Evolutionary conservation across 495 filamentous ascomycete genomes (phyloP).

Genomic region (Margaritispora aquatica): DNA sequence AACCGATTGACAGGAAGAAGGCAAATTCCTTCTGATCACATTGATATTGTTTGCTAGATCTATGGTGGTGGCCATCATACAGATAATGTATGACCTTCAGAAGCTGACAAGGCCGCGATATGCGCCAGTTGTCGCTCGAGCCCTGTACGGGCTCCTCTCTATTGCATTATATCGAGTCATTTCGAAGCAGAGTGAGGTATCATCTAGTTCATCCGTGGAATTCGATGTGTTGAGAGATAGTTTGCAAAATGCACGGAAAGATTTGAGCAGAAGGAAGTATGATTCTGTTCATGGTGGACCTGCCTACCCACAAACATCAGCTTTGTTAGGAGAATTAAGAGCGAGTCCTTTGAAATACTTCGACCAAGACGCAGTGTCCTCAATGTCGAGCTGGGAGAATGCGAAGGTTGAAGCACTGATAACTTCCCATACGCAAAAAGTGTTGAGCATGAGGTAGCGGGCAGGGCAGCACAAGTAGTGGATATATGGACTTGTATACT

Average conservation of each 20-base stretch:
- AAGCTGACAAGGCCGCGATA: not conserved
- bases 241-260: not conserved
- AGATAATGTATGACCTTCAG: not conserved
- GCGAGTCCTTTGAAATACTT: not conserved
- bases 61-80: not conserved
- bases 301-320: not conserved
- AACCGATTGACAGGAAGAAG: not conserved
- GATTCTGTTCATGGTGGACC: not conserved
- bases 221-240: not conserved
- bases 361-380: not conserved
- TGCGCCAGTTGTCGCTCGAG: not conserved
- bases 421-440: not conserved
- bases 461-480: not conserved
- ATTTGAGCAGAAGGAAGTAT: not conserved
- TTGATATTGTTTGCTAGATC: not conserved
- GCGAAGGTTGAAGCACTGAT: not conserved
- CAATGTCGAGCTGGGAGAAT: not conserved
- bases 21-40: not conserved
- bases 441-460: not conserved
- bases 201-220: not conserved
- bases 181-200: not conserved
- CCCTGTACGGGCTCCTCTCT: not conserved
- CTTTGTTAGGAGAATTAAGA: not conserved
- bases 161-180: not conserved
- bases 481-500: not conserved